These are phyloP conservation scores for Botrytis fabae DNA, from an alignment of 2,329 filamentous ascomycete genomes.

Conservation along the genomic window DNA sequence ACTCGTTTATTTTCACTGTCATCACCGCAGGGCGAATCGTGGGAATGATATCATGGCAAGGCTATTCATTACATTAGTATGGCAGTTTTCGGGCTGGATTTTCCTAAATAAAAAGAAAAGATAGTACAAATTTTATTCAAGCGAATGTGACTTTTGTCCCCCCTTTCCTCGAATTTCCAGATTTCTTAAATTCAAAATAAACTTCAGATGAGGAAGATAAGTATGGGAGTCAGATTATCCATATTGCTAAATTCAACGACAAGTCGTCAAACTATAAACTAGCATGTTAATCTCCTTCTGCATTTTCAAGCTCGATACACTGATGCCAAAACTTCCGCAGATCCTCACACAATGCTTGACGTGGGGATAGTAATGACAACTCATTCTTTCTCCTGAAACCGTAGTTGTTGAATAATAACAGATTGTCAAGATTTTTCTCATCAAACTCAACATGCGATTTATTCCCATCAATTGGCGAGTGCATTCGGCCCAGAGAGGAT, in stretches of 20 bases:
- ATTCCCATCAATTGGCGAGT: conserved; percentile 7
- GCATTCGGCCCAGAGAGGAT: conserved; percentile 9
- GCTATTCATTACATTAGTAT: neutral
- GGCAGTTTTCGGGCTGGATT: too few species aligned
- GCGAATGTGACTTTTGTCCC: too few species aligned
- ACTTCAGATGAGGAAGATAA: too few species aligned
- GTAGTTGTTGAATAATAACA: neutral
- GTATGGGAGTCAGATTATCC: neutral
- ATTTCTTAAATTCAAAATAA: too few species aligned
- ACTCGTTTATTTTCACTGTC: conserved; percentile 2
- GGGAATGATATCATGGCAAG: neutral
- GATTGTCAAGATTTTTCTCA: neutral
- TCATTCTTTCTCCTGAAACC: neutral
- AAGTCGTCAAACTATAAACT: neutral
- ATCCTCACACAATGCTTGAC: neutral
- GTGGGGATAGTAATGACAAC: neutral
- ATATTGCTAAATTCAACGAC: neutral
- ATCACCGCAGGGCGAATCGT: neutral
- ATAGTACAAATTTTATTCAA: too few species aligned
- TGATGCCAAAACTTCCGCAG: neutral
- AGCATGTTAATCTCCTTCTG: neutral
- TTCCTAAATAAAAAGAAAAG: too few species aligned
- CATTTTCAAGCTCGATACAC: neutral
- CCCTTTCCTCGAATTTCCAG: too few species aligned
- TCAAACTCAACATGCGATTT: neutral